Evolutionary conservation across 768 basidiomycete genomes (phyloP).

Genomic region (Phanerodontia chrysosporium): DNA sequence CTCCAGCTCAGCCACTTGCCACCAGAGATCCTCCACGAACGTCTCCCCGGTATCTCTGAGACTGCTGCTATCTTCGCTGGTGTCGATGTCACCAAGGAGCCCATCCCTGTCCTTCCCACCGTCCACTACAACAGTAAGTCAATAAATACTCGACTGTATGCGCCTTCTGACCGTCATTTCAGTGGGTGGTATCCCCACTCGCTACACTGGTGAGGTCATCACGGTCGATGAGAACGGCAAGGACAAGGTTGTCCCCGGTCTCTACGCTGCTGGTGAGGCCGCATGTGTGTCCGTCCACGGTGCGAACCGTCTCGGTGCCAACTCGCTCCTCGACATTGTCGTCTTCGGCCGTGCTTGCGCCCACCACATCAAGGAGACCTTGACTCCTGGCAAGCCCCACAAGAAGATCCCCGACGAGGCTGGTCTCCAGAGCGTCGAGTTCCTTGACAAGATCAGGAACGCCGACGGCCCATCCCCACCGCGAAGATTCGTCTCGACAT

Average conservation of each 20-base stretch:
- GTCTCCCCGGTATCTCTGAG: slow-evolving; percentile 98
- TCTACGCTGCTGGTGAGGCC: slow-evolving; percentile 98
- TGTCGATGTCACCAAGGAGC: slow-evolving; percentile 99
- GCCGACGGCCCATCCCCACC: slow-evolving; percentile 80
- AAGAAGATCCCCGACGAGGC: slow-evolving; percentile 83
- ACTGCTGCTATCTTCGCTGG: slow-evolving; percentile 98
- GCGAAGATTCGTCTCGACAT: slow-evolving; percentile 89
- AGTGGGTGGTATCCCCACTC: slow-evolving; percentile 99
- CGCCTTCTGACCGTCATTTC: slow-evolving; percentile 16
- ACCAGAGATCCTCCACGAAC: slow-evolving; percentile 90
- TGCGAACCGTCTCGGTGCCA: slow-evolving; percentile 98
- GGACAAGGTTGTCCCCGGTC: slow-evolving; percentile 90
- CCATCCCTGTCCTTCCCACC: slow-evolving; percentile 96
- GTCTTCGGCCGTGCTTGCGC: slow-evolving; percentile 99
- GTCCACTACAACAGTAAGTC: slow-evolving; percentile 96
- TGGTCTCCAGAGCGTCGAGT: slow-evolving; percentile 79
- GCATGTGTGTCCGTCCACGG: slow-evolving; percentile 99
- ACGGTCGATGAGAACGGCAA: slow-evolving; percentile 85
- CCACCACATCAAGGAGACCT: slow-evolving; percentile 86
- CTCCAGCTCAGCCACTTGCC: slow-evolving; percentile 97
- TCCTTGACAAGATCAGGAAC: slow-evolving; percentile 85
- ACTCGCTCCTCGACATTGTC: slow-evolving; percentile 97
- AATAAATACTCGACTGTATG: neutral
- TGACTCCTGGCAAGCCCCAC: slow-evolving; percentile 88
- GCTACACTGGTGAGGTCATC: slow-evolving; percentile 95